A percentile compares a stretch with the other conserved stretches of the same genome.
Conservation (phyloP, 2,329 filamentous ascomycete genomes). For the Celoporthe dispersa region DNA sequence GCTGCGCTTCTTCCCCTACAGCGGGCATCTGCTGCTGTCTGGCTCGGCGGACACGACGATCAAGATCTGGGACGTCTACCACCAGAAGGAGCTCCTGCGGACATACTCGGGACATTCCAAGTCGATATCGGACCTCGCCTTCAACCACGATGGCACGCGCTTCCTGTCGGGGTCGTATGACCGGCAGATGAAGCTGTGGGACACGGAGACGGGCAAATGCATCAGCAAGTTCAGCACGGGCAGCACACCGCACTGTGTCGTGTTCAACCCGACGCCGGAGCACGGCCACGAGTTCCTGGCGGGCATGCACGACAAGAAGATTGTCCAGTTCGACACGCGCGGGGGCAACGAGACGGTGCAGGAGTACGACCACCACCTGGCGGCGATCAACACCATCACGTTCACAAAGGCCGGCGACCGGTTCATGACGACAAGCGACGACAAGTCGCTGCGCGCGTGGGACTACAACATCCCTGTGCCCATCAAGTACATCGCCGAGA, state of each 20-base stretch:
- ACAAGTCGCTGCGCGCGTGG: slow-evolving; percentile 95
- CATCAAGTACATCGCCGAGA: slow-evolving; percentile 97
- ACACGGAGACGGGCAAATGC: slow-evolving; percentile 92
- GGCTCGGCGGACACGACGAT: slow-evolving; percentile 89
- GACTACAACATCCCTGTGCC: slow-evolving; percentile 98
- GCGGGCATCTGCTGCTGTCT: slow-evolving; percentile 86
- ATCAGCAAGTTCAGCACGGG: slow-evolving; percentile 88
- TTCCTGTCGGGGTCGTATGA: slow-evolving; percentile 95
- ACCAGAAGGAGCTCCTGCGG: slow-evolving; percentile 83
- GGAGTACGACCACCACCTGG: slow-evolving; percentile 97
- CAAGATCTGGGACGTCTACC: slow-evolving; percentile 94
- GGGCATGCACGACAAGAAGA: slow-evolving; percentile 99
- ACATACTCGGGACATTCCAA: slow-evolving; percentile 93
- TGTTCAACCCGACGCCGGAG: slow-evolving; percentile 83
- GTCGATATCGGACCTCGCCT: slow-evolving; percentile 85
- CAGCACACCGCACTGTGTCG: slow-evolving; percentile 92
- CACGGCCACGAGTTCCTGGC: slow-evolving; percentile 89
- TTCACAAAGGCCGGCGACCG: slow-evolving; percentile 94
- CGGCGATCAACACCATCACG: slow-evolving; percentile 96
- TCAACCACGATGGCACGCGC: slow-evolving; percentile 79
- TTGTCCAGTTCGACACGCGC: slow-evolving; percentile 92
- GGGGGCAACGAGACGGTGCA: slow-evolving; percentile 80
- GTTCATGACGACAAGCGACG: slow-evolving; percentile 97
- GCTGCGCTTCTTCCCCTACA: slow-evolving; percentile 84
- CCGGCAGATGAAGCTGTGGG: slow-evolving; percentile 96